These are phyloP conservation scores for Phytophthora syringae DNA, from an alignment of 352 stramenopile species.

Conservation along the genomic window DNA sequence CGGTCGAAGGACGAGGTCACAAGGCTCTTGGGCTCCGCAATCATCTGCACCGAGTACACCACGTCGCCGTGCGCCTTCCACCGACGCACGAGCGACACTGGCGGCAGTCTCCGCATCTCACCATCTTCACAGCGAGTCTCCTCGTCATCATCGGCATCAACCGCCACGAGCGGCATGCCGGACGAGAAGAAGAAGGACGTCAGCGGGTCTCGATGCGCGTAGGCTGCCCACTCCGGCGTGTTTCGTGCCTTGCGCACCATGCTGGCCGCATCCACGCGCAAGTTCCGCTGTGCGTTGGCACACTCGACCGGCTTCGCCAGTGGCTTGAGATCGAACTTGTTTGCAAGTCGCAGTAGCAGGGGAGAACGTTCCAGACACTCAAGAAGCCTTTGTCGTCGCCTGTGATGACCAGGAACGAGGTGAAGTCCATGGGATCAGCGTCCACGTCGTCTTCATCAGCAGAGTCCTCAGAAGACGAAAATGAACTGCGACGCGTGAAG, in stretches of 20 bases:
- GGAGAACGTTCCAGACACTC: slow-evolving; percentile 74
- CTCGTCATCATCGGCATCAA: slow-evolving; percentile 20
- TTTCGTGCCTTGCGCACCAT: slow-evolving; percentile 79
- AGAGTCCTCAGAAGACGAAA: neutral
- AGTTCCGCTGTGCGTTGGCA: slow-evolving; percentile 71
- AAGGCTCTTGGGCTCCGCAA: slow-evolving; percentile 68
- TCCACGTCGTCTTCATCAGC: slow-evolving; percentile 24
- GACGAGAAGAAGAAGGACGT: slow-evolving; percentile 66
- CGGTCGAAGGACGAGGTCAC: slow-evolving; percentile 84
- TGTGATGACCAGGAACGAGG: slow-evolving; percentile 61
- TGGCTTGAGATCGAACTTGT: slow-evolving; percentile 50
- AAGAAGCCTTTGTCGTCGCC: slow-evolving; percentile 84
- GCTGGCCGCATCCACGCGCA: slow-evolving; percentile 70
- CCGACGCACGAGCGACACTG: slow-evolving; percentile 50
- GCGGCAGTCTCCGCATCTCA: slow-evolving; percentile 20
- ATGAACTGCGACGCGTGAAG: slow-evolving; percentile 23
- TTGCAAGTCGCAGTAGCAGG: slow-evolving; percentile 69
- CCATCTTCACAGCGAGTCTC: slow-evolving; percentile 25
- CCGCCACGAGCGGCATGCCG: slow-evolving; percentile 55
- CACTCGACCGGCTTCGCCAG: slow-evolving; percentile 71
- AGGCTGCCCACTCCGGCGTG: slow-evolving; percentile 66
- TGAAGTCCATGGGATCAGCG: slow-evolving; percentile 36
- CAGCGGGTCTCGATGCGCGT: slow-evolving; percentile 52
- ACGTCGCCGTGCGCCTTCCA: slow-evolving; percentile 81
- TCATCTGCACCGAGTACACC: slow-evolving; percentile 80